Base-by-base conservation (phyloP, 176 grass and related monocot genomes). In the Hsuehochloa calcarea region DNA sequence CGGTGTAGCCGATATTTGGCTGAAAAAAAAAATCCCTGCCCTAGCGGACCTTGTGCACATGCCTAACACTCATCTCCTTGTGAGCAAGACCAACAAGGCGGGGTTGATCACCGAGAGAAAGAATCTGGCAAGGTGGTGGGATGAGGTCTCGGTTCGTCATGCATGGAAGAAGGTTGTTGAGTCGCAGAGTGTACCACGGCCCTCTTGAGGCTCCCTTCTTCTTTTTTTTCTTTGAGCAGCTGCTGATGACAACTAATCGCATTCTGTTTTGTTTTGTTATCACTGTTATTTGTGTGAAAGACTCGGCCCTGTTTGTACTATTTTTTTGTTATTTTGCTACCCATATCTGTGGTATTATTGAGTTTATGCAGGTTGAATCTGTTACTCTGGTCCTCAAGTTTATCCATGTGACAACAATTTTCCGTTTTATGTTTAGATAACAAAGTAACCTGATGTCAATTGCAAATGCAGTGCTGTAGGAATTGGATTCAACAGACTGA, bases 61-160 rank as follows among this genome's bases (percentile, higher is more conserved):
- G 87, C 96, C 93, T 38, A 98, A 98, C 70, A 81, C 85, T 7
- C 82, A 98, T 63, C 73, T 92, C 22, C 58, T 98, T 3, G 87
- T 91, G 74, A 90, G 62, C 63, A 86, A 69, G 51, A 84, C 78
- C 13, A 69, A 66, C 40, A 93, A 87, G 58, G 85, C 70, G 3
- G 81, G 66, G 5, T 60, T 98, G 49, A 80, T 98, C 70, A 89
- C 78, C 1, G 82, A 82, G 22, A 90, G 93, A 79, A 89, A 98
- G 85, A 95, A 93, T 55, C 72, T 98, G 56, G 86, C 85, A 22
- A 90, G 93, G 78, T 95, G 96, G 96, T 95, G 96, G 93, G 89
- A 90, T 65, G 93, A 92, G 84, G 87, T 95, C 70, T 98, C 93
- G 0, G 19, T 59, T 4, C 87, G 89, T 68, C 88, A 86, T 51